Evolutionary conservation across 306 rosid genomes (phyloP), one percentile per base, ranked within the genome.

Genomic region (Biancaea sappan): DNA sequence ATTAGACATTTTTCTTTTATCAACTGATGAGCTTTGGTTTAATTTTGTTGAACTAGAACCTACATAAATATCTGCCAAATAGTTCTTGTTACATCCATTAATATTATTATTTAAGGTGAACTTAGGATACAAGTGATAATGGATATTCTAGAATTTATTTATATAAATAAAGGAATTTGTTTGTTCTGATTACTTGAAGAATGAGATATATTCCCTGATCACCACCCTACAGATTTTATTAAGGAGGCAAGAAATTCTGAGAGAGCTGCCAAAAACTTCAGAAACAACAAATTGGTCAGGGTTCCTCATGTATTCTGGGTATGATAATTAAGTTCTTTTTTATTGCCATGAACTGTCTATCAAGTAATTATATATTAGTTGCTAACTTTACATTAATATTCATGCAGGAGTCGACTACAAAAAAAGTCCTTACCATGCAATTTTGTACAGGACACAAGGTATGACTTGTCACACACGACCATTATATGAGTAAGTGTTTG

Each of bases 221-320:
- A 31, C 21, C 59, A 64, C 52, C 78, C 26, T 59, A 54, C 92
- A 93, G 98, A 94, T 73, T 94, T 94, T 78, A 73, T 91, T 69
- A 87, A 91, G 75, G 98, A 94, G 86, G 97, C 92, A 67, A 84
- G 82, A 82, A 94, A 91, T 82, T 85, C 96, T 29, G 97, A 91
- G 92, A 91, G 79, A 82, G 86, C 96, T 64, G 85, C 94, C 59
- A 80, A 70, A 71, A 85, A 77, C 79, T 89, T 94, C 60, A 81
- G 73, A 86, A 84, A 85, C 82, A 89, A 88, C 77, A 83, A 86
- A 77, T 44, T 83, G 72, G 80, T 91, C 88, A 79, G 61, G 82
- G 78, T 91, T 86, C 98, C 98, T 81, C 83, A 21, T 77, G 81
- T 94, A 71, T 94, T 83, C 82, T 91, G 96, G 98, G 98, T 93